Conservation (phyloP, 1,139 yeast genomes). For the Debaryomyces sp. region DNA sequence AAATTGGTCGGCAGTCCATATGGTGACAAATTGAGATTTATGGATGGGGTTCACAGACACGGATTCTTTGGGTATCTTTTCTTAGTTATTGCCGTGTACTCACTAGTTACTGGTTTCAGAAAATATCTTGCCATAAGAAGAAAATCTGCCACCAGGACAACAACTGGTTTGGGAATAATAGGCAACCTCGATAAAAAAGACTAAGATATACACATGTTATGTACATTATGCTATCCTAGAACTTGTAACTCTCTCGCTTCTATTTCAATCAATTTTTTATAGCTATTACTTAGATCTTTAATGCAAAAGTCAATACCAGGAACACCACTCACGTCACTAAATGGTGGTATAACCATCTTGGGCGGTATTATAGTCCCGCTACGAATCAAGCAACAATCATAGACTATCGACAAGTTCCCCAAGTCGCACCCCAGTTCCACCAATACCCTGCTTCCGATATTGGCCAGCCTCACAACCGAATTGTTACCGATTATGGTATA, state of each 20-base stretch:
- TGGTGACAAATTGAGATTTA: constrained; percentile 34
- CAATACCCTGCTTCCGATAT: constrained; percentile 59
- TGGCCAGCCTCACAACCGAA: constrained; percentile 44
- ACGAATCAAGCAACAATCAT: constrained; percentile 62
- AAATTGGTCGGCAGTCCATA: constrained; percentile 50
- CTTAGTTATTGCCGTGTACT: constrained; percentile 16
- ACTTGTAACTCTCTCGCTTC: constrained; percentile 42
- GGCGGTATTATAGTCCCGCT: constrained; percentile 56
- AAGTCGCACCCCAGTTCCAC: constrained; percentile 47
- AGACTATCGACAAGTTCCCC: constrained; percentile 51
- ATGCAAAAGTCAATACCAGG: constrained; percentile 37
- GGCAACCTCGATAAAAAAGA: constrained; percentile 27
- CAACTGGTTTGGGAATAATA: constrained; percentile 20
- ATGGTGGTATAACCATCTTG: constrained; percentile 61
- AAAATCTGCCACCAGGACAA: constrained; percentile 4
- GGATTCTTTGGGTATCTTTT: constrained; percentile 49
- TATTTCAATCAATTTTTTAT: constrained; percentile 43
- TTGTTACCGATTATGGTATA: constrained; percentile 55
- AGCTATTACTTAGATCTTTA: constrained; percentile 39
- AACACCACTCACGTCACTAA: constrained; percentile 49
- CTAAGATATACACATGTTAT: constrained; percentile 7
- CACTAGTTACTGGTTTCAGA: constrained; percentile 2
- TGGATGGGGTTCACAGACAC: constrained; percentile 48
- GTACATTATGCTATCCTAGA: constrained; percentile 15
- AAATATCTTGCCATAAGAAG: constrained; percentile 9